Percentiles rank a stretch among this genome's conserved stretches.
These are phyloP conservation scores for Vanrija sp. DNA, from an alignment of 1,284 basidiomycete genomes.

Conservation along the genomic window DNA sequence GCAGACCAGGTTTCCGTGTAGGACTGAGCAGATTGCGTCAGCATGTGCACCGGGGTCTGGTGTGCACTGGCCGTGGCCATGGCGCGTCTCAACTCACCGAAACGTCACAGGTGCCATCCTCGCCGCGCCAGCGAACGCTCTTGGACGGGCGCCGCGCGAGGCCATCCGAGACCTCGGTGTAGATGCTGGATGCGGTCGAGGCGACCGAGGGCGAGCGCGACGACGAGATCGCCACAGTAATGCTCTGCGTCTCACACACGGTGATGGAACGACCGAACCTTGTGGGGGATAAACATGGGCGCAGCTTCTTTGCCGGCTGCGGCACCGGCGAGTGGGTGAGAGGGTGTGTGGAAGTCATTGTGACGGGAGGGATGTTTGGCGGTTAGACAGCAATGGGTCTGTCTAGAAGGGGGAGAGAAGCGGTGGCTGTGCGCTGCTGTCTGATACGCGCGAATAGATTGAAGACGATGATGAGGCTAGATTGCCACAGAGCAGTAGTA, in stretches of 20 bases:
- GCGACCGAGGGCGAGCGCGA: constrained; percentile 23
- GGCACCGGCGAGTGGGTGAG: constrained; percentile 10
- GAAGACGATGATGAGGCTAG: no score
- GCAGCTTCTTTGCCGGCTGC: constrained; percentile 29
- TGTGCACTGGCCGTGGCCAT: neutral
- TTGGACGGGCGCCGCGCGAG: constrained; percentile 29
- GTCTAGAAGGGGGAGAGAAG: no score
- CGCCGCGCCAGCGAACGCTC: constrained; percentile 40
- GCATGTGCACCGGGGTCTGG: neutral
- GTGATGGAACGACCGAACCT: constrained; percentile 17
- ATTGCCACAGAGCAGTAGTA: no score
- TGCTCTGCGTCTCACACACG: constrained; percentile 1
- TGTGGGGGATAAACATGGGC: constrained; percentile 42
- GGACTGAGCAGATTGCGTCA: constrained; percentile 22
- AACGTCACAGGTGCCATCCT: constrained; percentile 32
- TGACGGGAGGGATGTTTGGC: neutral
- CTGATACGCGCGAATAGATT: no score
- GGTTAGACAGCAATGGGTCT: neutral
- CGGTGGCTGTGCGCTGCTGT: no score
- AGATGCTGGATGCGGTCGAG: constrained; percentile 10
- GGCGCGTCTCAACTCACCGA: constrained; percentile 27
- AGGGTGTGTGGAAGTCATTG: constrained; percentile 10
- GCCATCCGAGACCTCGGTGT: constrained; percentile 6
- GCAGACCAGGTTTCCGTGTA: constrained; percentile 46
- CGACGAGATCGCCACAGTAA: neutral